Conservation (phyloP, 2,329 filamentous ascomycete genomes). For the Amesomyces nigricolor region DNA sequence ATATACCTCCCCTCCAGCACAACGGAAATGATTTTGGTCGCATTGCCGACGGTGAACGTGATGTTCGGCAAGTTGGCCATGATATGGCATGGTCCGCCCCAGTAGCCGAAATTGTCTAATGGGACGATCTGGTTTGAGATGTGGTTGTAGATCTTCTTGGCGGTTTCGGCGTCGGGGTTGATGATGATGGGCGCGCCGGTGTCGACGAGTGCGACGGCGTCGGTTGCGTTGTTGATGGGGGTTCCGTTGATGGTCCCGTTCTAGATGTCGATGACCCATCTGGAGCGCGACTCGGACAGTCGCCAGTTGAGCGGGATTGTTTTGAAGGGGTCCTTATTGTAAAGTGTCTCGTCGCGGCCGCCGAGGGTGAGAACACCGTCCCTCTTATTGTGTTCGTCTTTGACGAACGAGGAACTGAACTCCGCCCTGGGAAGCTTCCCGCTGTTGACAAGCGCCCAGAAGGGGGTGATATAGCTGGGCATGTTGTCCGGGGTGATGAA, state of each 20-base stretch:
- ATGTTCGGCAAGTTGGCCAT: conserved; percentile 29
- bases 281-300: conserved; percentile 14
- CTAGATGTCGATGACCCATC: conserved; percentile 29
- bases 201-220: conserved; percentile 29
- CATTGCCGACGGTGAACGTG: conserved; percentile 29
- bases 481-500: not conserved
- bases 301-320: conserved; percentile 25
- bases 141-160: conserved; percentile 29
- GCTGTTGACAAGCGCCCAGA: conserved; percentile 29
- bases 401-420: conserved; percentile 30
- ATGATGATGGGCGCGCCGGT: conserved; percentile 31
- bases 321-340: conserved; percentile 25
- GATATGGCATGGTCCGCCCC: conserved; percentile 32
- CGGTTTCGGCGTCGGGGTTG: conserved; percentile 28
- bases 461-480: conserved; percentile 19
- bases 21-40: conserved; percentile 24
- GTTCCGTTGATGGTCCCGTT: conserved; percentile 27
- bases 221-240: conserved; percentile 18
- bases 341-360: conserved; percentile 30
- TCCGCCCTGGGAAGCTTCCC: conserved; percentile 26
- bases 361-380: conserved; percentile 32
- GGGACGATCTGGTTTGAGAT: conserved; percentile 30
- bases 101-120: conserved; percentile 30
- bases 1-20: conserved; percentile 30
- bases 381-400: conserved; percentile 4